Conservation (phyloP, 441 rosid genomes). For the Erysimum pusillum region DNA sequence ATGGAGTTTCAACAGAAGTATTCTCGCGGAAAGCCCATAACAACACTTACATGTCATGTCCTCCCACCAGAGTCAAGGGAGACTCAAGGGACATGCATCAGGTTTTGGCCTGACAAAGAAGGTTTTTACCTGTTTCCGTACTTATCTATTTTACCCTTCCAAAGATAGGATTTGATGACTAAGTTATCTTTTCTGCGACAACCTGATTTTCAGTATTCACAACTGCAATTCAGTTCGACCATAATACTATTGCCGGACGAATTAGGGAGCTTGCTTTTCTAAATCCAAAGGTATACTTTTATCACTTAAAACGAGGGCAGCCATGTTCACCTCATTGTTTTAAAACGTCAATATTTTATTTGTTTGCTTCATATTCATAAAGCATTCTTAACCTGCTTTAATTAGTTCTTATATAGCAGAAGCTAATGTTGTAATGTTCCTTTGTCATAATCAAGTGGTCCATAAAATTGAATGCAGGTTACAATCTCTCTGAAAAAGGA, state of each 20-base stretch:
- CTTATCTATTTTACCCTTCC: constrained; percentile 8
- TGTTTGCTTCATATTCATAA: constrained; percentile 23
- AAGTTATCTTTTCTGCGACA: too few species aligned
- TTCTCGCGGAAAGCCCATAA: constrained; percentile 90
- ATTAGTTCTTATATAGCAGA: constrained; percentile 27
- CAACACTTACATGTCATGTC: constrained; percentile 61
- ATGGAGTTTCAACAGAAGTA: constrained; percentile 85
- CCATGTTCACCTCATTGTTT: constrained; percentile 10
- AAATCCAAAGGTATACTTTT: constrained; percentile 78
- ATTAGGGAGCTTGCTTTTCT: constrained; percentile 96
- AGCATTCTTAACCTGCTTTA: not conserved
- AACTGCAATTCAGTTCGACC: constrained; percentile 86
- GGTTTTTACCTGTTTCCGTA: constrained; percentile 56
- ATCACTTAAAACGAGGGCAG: constrained; percentile 25
- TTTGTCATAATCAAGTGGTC: constrained; percentile 34
- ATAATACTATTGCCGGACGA: constrained; percentile 85
- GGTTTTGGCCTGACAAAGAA: constrained; percentile 98
- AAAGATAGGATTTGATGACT: constrained; percentile 29
- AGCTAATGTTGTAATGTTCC: constrained; percentile 19
- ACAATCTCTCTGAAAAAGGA: constrained; percentile 74
- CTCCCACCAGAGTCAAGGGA: constrained; percentile 72
- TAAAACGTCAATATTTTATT: not conserved
- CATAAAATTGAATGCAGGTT: constrained; percentile 63
- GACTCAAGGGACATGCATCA: constrained; percentile 75
- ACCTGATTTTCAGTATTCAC: constrained; percentile 73